Base-by-base conservation (phyloP, 805 yeast genomes). In the Saccharomyces kudriavzevii region DNA sequence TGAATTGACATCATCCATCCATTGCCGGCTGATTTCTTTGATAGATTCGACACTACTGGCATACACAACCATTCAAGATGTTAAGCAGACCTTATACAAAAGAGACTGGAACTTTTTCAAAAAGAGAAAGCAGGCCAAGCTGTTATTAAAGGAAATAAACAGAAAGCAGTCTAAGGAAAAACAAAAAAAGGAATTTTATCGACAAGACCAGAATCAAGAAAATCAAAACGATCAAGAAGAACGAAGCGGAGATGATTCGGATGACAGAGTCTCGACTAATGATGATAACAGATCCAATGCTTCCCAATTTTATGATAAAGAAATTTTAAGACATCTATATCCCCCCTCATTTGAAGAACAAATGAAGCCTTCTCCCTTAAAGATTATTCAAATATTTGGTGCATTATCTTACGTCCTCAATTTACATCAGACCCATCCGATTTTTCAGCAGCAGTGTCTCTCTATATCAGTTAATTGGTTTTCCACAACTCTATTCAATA, bases 291-390 rank as follows among this genome's bases (percentile, higher is more conserved):
- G 46, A 14, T 45, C 54, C 71, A 48, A 69, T 69, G 30, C 77
- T 78, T 26, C 49, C 1, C 22, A 40, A 27, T 57, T 55, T 55
- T 81, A 82, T 4, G 85, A 84, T 64, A 89, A 86, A 51, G 92
- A 87, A 58, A 85, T 90, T 31, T 73, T 84, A 47, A 78, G 82
- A 52, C 86, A 84, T 80, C 72, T 89, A 53, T 84, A 85, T 58
- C 98, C 98, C 4, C 98, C 98, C 1, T 75, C 92, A 0, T 80
- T 87, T 22, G 76, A 80, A 48, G 86, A 87, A 54, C 85, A 89
- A 64, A 83, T 87, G 77, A 83, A 82, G 65, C 96, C 97, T 2
- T 89, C 97, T 0, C 99, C 99, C 0, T 74, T 91, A 51, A 84
- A 82, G 60, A 78, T 91, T 51, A 82, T 91, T 26, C 96, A 94